A percentile compares a stretch with the other conserved stretches of the same genome.
Evolutionary conservation across 192 early-diverging fungal species (phyloP).

Genomic region (Backusella morwellensis): DNA sequence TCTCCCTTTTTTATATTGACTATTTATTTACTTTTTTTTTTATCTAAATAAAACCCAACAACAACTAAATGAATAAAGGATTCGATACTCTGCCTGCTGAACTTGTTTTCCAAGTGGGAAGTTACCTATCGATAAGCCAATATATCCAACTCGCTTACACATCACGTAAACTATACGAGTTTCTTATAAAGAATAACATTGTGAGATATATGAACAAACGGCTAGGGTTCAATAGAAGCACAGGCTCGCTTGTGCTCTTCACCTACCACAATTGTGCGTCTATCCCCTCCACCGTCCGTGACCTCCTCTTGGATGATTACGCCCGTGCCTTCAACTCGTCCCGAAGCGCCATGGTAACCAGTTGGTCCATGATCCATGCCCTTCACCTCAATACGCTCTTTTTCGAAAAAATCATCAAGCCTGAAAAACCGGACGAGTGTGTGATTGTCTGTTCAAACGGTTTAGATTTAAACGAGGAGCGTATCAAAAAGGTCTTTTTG

Average conservation of each 20-base stretch:
- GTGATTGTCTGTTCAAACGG: background rate
- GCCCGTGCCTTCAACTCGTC: background rate
- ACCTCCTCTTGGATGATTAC: background rate
- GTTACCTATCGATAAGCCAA: background rate
- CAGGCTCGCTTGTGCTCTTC: conserved; percentile 2
- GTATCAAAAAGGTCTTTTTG: background rate
- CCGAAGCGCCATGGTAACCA: background rate
- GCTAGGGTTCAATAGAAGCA: background rate
- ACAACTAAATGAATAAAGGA: background rate
- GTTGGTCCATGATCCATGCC: conserved; percentile 15
- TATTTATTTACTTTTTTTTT: background rate
- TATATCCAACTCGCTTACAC: conserved; percentile 1
- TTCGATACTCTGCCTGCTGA: background rate
- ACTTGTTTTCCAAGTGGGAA: background rate
- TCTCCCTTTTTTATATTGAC: background rate
- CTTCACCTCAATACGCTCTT: conserved; percentile 1
- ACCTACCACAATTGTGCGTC: background rate
- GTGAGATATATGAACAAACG: conserved; percentile 1
- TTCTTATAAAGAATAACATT: background rate
- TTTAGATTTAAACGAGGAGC: background rate
- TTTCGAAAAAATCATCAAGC: background rate
- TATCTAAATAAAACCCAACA: background rate
- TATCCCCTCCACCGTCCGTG: background rate
- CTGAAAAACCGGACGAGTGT: background rate
- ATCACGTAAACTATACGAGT: background rate